These are phyloP conservation scores for Phaeolepiota aurea DNA, from an alignment of 768 basidiomycete genomes.

Conservation along the genomic window DNA sequence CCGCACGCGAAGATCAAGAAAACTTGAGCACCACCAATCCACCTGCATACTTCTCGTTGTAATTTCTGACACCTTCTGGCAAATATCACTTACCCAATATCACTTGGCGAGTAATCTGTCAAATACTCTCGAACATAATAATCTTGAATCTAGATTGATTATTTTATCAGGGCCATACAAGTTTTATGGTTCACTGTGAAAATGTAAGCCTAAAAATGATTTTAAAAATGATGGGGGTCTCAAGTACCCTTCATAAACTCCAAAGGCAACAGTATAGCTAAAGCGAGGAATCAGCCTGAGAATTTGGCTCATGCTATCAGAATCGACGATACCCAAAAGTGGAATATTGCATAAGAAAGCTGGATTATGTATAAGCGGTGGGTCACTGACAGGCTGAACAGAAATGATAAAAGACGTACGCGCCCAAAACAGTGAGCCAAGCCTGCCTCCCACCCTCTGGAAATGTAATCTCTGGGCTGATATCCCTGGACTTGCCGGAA, in stretches of 20 bases:
- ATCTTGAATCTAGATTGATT: too few relatives aligned
- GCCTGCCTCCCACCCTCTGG: slow-evolving; percentile 12
- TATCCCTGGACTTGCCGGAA: background rate
- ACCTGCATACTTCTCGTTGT: slow-evolving; percentile 13
- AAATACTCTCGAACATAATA: slow-evolving; percentile 31
- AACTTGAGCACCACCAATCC: slow-evolving; percentile 49
- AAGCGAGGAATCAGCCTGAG: background rate
- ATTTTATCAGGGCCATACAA: too few relatives aligned
- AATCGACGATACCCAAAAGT: slow-evolving; percentile 10
- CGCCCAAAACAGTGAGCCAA: slow-evolving; percentile 10
- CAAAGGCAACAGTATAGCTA: slow-evolving; percentile 11
- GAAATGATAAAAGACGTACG: slow-evolving; percentile 7
- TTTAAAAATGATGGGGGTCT: background rate
- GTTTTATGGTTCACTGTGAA: too few relatives aligned
- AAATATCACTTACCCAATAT: slow-evolving; percentile 21
- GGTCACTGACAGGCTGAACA: background rate
- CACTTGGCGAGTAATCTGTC: slow-evolving; percentile 21
- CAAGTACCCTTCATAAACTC: slow-evolving; percentile 13
- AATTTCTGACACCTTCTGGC: background rate
- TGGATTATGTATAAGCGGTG: background rate
- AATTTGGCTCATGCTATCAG: background rate
- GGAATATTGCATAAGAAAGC: slow-evolving; percentile 8
- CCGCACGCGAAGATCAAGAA: slow-evolving; percentile 41
- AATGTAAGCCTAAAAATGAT: background rate
- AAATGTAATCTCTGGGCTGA: slow-evolving; percentile 2